Evolutionary conservation across 2,329 filamentous ascomycete species (phyloP), one percentile per base, ranked within the genome.

Genomic region (Juglanconis sp.): DNA sequence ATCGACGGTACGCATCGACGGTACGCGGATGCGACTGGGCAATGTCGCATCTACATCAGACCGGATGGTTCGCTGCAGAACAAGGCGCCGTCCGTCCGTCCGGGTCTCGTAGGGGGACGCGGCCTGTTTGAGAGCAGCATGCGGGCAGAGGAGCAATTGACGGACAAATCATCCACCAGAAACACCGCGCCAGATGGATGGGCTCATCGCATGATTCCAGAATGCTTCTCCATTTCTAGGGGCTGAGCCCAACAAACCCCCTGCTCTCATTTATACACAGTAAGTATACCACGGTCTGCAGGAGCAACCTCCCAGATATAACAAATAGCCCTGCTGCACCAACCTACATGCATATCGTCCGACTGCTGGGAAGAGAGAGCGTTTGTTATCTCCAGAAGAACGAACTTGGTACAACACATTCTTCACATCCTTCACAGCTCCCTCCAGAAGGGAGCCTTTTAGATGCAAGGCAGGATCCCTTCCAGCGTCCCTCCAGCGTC

Each of bases 151-250:
- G 32, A 56, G 17, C 44, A 48, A 42, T 48, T 56, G 53, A 56
- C 31, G 46, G 53, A 56, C 53, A 56, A 49, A 36, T 24, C 30
- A 34, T 56, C 42, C 47, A 50, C 57, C 53, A 60, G 36, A 52
- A 30, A 50, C 38, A 24, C 44, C 38, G 24, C 13, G 17, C 10
- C 42, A 34, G 15, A 24, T 40, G 47, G 31, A 24, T 36, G 46
- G 57, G 49, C 53, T 54, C 52, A 57, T 60, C 57, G 57, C 57
- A 60, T 63, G 57, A 63, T 57, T 53, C 34, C 44, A 44, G 55
- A 11, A 53, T 57, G 57, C 38, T 44, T 49, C 51, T 56, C 52
- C 48, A 49, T 51, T 57, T 44, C 50, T 44, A 50, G 57, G 48
- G 53, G 53, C 52, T 56, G 49, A 54, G 53, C 31, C n/a, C 46